Evolutionary conservation across 176 grass and related monocot species (phyloP).

Genomic region (Oryza nivara): DNA sequence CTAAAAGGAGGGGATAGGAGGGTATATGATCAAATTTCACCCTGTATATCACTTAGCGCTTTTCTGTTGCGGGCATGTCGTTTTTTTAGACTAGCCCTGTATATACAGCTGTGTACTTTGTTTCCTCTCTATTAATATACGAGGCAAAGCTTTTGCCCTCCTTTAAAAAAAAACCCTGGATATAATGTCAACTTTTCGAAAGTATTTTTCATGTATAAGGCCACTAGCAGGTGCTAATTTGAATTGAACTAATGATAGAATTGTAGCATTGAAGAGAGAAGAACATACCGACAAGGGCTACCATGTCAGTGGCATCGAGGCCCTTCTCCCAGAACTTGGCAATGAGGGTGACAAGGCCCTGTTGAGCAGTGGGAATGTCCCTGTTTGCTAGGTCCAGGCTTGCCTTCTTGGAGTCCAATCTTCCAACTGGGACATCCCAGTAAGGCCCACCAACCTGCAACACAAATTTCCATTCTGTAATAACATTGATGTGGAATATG

Average conservation of each 20-base stretch:
- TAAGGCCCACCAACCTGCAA: slow-evolving; percentile 90
- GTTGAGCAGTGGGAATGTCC: slow-evolving; percentile 79
- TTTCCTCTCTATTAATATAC: too few species aligned
- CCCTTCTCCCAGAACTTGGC: slow-evolving; percentile 94
- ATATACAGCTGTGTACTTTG: too few species aligned
- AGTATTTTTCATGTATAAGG: background rate
- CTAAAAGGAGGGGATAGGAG: background rate
- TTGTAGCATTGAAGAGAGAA: background rate
- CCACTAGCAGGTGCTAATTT: background rate
- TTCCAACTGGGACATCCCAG: slow-evolving; percentile 95
- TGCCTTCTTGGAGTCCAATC: slow-evolving; percentile 81
- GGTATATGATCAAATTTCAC: background rate
- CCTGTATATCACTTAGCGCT: background rate
- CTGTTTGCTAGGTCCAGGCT: slow-evolving; percentile 84
- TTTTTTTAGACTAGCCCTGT: too few species aligned
- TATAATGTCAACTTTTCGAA: background rate
- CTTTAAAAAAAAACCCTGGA: background rate
- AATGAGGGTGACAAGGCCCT: slow-evolving; percentile 79
- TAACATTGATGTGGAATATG: background rate
- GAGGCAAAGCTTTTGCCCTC: too few species aligned
- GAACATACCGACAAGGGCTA: slow-evolving; percentile 87
- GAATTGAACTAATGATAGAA: background rate
- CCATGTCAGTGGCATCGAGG: slow-evolving; percentile 91
- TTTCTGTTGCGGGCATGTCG: too few species aligned
- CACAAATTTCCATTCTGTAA: background rate